These are phyloP conservation scores for Cercophora sp. DNA, from an alignment of 495 filamentous ascomycete genomes.

Conservation along the genomic window DNA sequence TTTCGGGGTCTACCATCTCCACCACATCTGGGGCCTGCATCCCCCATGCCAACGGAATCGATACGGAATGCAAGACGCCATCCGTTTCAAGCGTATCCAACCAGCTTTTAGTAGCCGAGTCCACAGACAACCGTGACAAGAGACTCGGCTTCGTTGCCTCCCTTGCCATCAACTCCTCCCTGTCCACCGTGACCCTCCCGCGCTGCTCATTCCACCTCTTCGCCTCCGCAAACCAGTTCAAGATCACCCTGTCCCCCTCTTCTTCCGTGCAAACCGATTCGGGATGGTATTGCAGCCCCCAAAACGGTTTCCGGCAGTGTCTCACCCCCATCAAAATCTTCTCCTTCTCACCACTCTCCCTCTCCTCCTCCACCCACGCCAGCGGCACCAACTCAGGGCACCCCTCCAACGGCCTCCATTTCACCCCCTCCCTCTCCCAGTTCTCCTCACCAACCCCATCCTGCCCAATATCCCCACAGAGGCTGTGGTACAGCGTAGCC, in stretches of 20 bases:
- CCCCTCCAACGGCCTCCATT: slow-evolving; percentile 25
- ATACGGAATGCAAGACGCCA: slow-evolving; percentile 26
- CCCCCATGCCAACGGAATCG: slow-evolving; percentile 31
- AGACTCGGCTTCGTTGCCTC: slow-evolving; percentile 26
- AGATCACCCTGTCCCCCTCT: slow-evolving; percentile 62
- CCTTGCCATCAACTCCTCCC: slow-evolving; percentile 16
- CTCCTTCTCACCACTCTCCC: slow-evolving; percentile 37
- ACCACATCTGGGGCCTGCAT: slow-evolving; percentile 45
- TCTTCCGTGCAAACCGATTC: slow-evolving; percentile 83
- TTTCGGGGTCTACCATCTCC: slow-evolving; percentile 40
- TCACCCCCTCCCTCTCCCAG: slow-evolving; percentile 27
- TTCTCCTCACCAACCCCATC: slow-evolving; percentile 23
- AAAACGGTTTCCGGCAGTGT: slow-evolving; percentile 72
- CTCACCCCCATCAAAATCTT: slow-evolving; percentile 73
- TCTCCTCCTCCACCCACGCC: slow-evolving; percentile 60
- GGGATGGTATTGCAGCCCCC: slow-evolving; percentile 91
- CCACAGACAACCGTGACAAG: slow-evolving; percentile 13
- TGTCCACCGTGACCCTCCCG: slow-evolving; percentile 23
- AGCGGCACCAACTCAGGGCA: slow-evolving; percentile 52
- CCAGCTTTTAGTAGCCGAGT: background rate
- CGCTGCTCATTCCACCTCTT: slow-evolving; percentile 46
- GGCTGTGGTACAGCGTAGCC: slow-evolving; percentile 85
- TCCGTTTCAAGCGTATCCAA: slow-evolving; percentile 2
- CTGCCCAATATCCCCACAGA: slow-evolving; percentile 61
- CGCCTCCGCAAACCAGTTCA: slow-evolving; percentile 71